These are phyloP conservation scores for Tetracladium setigerum DNA, from an alignment of 495 filamentous ascomycete species.

Conservation along the genomic window DNA sequence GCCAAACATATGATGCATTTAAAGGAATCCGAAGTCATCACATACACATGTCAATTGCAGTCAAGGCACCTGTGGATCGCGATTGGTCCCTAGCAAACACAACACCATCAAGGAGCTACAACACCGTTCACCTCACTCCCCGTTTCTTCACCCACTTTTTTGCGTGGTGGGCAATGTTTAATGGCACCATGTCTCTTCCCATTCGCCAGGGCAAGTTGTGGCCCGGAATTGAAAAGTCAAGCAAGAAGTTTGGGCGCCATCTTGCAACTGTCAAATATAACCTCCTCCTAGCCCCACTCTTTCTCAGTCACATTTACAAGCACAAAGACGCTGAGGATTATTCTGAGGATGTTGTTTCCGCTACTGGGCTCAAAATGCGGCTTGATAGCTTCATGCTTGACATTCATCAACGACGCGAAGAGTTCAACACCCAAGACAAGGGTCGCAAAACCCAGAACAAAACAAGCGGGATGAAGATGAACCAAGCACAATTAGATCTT, in stretches of 20 bases:
- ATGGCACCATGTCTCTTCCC: conserved; percentile 88
- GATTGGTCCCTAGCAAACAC: conserved; percentile 70
- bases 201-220: conserved; percentile 87
- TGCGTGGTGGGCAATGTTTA: conserved; percentile 95
- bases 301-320: conserved; percentile 95
- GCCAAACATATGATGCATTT: conserved; percentile 78
- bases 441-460: conserved; percentile 62
- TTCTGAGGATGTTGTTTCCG: conserved; percentile 70
- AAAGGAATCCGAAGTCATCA: conserved; percentile 89
- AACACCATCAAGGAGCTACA: conserved; percentile 79
- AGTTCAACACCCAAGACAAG: conserved; percentile 71
- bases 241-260: conserved; percentile 96
- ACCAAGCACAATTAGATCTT: conserved; percentile 86
- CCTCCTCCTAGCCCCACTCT: conserved; percentile 82
- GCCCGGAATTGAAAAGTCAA: conserved; percentile 88
- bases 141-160: conserved; percentile 98
- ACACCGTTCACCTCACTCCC: conserved; percentile 85
- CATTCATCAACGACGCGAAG: conserved; percentile 88
- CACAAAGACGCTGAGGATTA: conserved; percentile 93
- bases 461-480: conserved; percentile 91
- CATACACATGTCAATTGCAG: conserved; percentile 87
- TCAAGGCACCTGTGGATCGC: conserved; percentile 72
- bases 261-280: conserved; percentile 97
- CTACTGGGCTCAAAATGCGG: conserved; percentile 88
- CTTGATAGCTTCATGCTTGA: conserved; percentile 95